Evolutionary conservation across 805 yeast species (phyloP).

Genomic region (Nakazawaea populi): DNA sequence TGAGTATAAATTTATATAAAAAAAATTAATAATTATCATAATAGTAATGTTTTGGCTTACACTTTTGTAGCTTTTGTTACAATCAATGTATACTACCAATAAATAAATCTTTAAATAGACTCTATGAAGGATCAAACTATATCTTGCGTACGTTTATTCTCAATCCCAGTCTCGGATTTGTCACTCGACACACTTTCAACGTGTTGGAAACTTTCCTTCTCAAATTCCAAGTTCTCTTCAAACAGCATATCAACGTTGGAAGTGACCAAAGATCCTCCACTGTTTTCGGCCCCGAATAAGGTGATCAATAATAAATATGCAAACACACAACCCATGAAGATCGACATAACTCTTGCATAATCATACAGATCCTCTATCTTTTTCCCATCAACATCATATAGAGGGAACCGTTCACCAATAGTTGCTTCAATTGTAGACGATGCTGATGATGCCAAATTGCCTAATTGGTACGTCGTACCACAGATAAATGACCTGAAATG

Average conservation of each 20-base stretch:
- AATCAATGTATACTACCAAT: too few species aligned
- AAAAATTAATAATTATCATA: too few species aligned
- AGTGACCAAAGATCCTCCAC: constrained; percentile 46
- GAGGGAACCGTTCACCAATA: constrained; percentile 51
- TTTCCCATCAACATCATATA: constrained; percentile 42
- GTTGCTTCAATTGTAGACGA: constrained; percentile 63
- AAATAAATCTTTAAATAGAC: too few species aligned
- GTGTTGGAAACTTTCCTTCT: constrained; percentile 2
- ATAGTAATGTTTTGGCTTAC: too few species aligned
- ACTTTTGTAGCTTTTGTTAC: too few species aligned
- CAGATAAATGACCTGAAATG: constrained; percentile 56
- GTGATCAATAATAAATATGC: constrained; percentile 45
- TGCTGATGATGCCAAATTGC: constrained; percentile 63
- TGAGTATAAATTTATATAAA: too few species aligned
- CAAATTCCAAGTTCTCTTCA: constrained; percentile 1
- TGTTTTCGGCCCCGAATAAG: constrained; percentile 58
- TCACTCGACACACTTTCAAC: not conserved
- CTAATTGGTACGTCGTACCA: constrained; percentile 62
- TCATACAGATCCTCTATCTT: constrained; percentile 30
- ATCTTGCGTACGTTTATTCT: too few species aligned
- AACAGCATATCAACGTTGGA: constrained; percentile 2
- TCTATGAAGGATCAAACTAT: too few species aligned
- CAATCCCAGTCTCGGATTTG: too few species aligned
- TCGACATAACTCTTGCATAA: constrained; percentile 60
- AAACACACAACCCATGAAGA: constrained; percentile 59